Percentiles rank a stretch among this genome's conserved stretches.
Evolutionary conservation across 164 flowering plant genomes (phyloP).

Genomic region (Liquidambar formosana): DNA sequence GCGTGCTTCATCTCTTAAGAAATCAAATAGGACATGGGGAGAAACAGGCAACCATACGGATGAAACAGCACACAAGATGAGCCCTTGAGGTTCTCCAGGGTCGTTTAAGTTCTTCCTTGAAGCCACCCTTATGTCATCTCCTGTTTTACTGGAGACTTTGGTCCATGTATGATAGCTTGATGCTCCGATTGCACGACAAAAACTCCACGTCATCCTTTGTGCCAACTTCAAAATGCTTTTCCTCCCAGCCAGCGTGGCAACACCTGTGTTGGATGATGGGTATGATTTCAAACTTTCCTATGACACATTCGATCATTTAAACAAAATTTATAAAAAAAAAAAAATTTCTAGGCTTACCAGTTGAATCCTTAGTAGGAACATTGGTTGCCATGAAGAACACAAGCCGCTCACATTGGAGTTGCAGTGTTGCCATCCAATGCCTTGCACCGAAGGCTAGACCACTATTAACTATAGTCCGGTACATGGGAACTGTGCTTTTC

Average conservation of each 20-base stretch:
- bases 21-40: constrained; percentile 66
- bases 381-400: constrained; percentile 98
- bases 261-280: constrained; percentile 41
- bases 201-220: constrained; percentile 81
- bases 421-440: constrained; percentile 87
- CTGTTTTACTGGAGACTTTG: constrained; percentile 64
- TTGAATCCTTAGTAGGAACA: constrained; percentile 92
- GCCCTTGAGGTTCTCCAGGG: constrained; percentile 87
- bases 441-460: constrained; percentile 94
- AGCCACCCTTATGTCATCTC: constrained; percentile 76
- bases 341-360: constrained; percentile 52
- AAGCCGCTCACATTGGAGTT: constrained; percentile 82
- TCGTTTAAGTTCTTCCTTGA: constrained; percentile 86
- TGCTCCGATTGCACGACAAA: constrained; percentile 74
- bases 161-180: constrained; percentile 92
- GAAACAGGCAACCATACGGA: constrained; percentile 88
- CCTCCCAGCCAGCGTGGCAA: constrained; percentile 87
- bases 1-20: constrained; percentile 74
- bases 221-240: constrained; percentile 86
- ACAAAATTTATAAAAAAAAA: too few relatives aligned
- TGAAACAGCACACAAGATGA: constrained; percentile 82
- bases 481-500: constrained; percentile 68
- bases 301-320: not conserved
- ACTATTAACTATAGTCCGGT: constrained; percentile 67
- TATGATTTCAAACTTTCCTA: not conserved